Evolutionary conservation across 2,329 filamentous ascomycete genomes (phyloP), one percentile per base, ranked within the genome.

Genomic region (Apiospora koreana): DNA sequence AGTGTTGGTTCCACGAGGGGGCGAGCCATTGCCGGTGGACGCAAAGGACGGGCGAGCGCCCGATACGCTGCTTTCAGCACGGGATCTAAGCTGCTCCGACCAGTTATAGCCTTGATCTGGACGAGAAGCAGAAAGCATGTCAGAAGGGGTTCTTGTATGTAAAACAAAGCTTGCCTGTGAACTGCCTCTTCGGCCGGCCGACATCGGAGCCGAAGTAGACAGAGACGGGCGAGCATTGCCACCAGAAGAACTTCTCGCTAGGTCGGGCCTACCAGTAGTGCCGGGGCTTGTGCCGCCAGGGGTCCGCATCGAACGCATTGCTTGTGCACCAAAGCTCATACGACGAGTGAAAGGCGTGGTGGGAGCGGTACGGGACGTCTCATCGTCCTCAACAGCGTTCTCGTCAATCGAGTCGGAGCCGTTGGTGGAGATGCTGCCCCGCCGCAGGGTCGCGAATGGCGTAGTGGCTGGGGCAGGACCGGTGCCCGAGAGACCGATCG

Each of bases 31-130:
- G 54, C 80, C 74, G 71, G 79, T 77, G 23, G 85, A 84, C 69
- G 86, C 86, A 76, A 90, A 87, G 65, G 86, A 87, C 64, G 89
- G 83, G 70, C 89, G 86, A 67, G 85, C 80, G 75, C 86, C 86
- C 58, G 87, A 82, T 71, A 91, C 87, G 77, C 90, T 92, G 82
- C 94, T 95, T 85, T 97, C 94, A 77, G 95, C 95, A 80, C 95
- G 93, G 78, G 91, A 92, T 82, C 94, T 94, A 86, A 98, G 90
- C 85, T 97, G 95, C 86, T 98, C 95, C 80, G 94, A 94, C 93
- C 95, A 97, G 84, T 97, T 97, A 88, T 97, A 97, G 81, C 93
- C 94, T 87, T 96, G 94, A 87, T 94, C 93, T 95, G 89, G 83
- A 83, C 87, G 88, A 85, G 83, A 82, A 77, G 81, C 79, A 81